Percentiles rank a stretch among this genome's conserved stretches.
Conservation (phyloP, 306 rosid genomes). For the Mimosa pudica region DNA sequence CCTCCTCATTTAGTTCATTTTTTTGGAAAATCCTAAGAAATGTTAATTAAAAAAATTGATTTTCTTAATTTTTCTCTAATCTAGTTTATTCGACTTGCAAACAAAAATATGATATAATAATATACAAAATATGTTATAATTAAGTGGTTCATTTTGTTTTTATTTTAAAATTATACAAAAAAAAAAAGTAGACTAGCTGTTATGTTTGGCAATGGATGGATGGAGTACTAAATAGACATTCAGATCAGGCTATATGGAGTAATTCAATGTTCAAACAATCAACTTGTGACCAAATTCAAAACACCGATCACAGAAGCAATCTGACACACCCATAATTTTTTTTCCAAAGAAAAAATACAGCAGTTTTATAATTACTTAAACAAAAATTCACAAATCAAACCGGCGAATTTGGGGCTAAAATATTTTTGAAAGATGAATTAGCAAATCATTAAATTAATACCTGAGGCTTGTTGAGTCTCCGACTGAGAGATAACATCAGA, state of each 20-base stretch:
- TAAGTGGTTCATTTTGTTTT: no score
- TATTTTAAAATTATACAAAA: no score
- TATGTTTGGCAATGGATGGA: no score
- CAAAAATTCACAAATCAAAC: neutral
- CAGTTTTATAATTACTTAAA: neutral
- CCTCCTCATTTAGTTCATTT: no score
- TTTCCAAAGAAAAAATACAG: neutral
- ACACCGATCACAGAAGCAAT: neutral
- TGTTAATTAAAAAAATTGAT: no score
- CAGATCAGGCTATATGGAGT: neutral
- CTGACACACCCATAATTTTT: neutral
- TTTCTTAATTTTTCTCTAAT: no score
- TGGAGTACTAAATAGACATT: neutral
- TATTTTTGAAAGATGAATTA: neutral
- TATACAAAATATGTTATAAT: no score
- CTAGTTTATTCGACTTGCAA: no score
- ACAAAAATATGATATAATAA: no score
- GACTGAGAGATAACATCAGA: constrained; percentile 57
- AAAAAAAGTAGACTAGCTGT: no score
- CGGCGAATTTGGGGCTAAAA: neutral
- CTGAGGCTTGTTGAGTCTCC: constrained; percentile 46
- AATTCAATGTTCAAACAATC: neutral
- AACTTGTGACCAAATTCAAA: neutral
- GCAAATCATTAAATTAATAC: constrained; percentile 20
- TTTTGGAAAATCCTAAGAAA: no score